A percentile compares a stretch with the other conserved stretches of the same genome.
Conservation (phyloP, 495 filamentous ascomycete genomes). For the Hypomontagnella monticulosa region DNA sequence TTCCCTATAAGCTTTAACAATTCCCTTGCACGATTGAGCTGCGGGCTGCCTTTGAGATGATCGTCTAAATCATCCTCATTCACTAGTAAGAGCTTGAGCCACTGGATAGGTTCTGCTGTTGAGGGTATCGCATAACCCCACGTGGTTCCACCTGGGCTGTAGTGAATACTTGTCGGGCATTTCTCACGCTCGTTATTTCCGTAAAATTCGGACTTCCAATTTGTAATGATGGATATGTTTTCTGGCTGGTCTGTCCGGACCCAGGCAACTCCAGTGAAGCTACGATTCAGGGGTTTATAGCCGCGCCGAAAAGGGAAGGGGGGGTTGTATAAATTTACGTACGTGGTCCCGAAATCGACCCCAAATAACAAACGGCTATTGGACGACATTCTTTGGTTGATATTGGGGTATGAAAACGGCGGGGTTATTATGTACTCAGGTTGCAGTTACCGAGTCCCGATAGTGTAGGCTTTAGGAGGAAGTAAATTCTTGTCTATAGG, state of each 20-base stretch:
- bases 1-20: constrained; percentile 5
- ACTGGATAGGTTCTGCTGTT: constrained; percentile 30
- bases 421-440: too few relatives aligned
- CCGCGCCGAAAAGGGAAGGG: neutral
- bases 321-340: neutral
- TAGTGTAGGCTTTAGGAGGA: too few relatives aligned
- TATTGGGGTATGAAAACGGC: neutral
- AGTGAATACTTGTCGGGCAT: constrained; percentile 15
- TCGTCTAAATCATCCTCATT: constrained; percentile 36
- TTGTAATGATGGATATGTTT: neutral
- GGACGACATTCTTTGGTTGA: neutral
- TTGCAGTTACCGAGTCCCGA: too few relatives aligned
- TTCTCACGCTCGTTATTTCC: constrained; percentile 34
- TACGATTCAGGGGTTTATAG: neutral
- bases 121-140: constrained; percentile 43
- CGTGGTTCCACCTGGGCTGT: neutral
- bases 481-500: too few relatives aligned
- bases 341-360: constrained; percentile 44
- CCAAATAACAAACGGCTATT: constrained; percentile 9
- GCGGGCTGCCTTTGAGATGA: constrained; percentile 11
- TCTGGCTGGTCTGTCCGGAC: constrained; percentile 1
- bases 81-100: constrained; percentile 50
- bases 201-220: constrained; percentile 2
- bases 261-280: constrained; percentile 30
- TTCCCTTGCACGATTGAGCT: constrained; percentile 14